phyloP scores from a whole-genome alignment of 1,284 basidiomycete genomes.

The Irpex rosettiformis region DNA sequence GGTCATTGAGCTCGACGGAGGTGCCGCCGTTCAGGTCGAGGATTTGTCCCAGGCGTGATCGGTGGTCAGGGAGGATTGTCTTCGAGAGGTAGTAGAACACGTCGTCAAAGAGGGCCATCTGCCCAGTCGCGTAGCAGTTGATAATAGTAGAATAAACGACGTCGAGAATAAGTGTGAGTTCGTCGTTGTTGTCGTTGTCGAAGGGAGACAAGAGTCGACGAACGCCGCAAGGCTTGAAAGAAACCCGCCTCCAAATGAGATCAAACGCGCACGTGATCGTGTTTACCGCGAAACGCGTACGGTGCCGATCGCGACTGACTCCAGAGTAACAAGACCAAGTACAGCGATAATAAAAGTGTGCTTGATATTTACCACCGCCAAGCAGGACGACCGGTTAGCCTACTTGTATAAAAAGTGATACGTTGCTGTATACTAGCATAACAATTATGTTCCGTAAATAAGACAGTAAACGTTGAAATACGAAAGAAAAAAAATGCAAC shows the following conservation, averaged over 20 bases:
- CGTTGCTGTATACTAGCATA: too few species aligned
- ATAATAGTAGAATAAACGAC: background rate
- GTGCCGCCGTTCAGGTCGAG: conserved; percentile 22
- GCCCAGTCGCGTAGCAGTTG: background rate
- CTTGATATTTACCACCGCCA: too few species aligned
- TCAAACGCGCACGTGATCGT: background rate
- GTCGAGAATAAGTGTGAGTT: background rate
- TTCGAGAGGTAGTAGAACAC: conserved; percentile 25
- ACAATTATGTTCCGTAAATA: too few species aligned
- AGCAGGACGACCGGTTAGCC: too few species aligned
- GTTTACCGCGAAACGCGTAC: too few species aligned
- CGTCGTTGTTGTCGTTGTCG: too few species aligned
- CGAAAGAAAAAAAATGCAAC: too few species aligned
- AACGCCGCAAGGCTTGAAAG: background rate
- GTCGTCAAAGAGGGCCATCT: conserved; percentile 15
- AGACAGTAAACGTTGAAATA: too few species aligned
- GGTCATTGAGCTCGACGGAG: conserved; percentile 17
- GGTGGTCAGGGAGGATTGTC: conserved; percentile 17
- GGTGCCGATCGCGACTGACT: too few species aligned
- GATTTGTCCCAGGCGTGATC: conserved; percentile 19
- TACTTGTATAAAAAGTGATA: too few species aligned
- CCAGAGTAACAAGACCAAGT: too few species aligned
- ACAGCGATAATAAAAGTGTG: too few species aligned
- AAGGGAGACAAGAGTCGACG: background rate
- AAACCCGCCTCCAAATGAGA: background rate